Base-by-base conservation (phyloP, 1,284 basidiomycete genomes). In the Peniophora sp. region DNA sequence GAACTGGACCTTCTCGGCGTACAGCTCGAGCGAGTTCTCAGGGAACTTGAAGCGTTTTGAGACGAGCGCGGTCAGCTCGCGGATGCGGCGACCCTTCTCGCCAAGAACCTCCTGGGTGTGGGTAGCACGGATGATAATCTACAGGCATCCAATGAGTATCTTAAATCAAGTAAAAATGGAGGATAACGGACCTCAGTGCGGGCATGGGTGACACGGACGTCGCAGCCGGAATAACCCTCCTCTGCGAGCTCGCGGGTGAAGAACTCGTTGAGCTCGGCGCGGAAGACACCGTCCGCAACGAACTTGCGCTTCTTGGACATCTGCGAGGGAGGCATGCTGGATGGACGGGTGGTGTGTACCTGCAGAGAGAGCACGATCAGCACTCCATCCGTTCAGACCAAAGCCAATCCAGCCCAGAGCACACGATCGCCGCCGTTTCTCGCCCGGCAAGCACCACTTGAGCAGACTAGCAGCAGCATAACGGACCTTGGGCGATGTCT, bases 31-130 rank as follows among this genome's bases (percentile, higher is more conserved):
- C 48, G 94, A 92, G 77, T 95, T 95, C 72, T 99, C 97, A 60
- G 95, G 89, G 86, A 98, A 99, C 73, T 93, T 96, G 89, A 99
- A 99, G 64, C 97, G 89, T 77, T 99, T 99, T 78, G 96, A 93
- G 60, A 99, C 93, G 71, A 99, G 89, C 50, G 94, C 80, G 59
- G 97, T 99, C 64, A 99, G 85, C 79, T 99, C 97, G 67, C 97
- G 90, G 68, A 99, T 99, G 69, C 97, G 91, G 68, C 97, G 94
- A 63, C 96, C 97, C 78, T 99, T 98, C 80, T 99, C 96, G 67
- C 97, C 97, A 61, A 99, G 85, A 62, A 99, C 97, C 72, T 99
- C 97, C 75, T 99, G 97, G 61, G 97, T 99, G 81, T 98, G 96
- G 65, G 96, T 98, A 57, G 97, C 97, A 66, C 97, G 93, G 76